A percentile compares a stretch with the other conserved stretches of the same genome.
Conservation (phyloP, 2,329 filamentous ascomycete species). For the Chalaropsis thielavioides region DNA sequence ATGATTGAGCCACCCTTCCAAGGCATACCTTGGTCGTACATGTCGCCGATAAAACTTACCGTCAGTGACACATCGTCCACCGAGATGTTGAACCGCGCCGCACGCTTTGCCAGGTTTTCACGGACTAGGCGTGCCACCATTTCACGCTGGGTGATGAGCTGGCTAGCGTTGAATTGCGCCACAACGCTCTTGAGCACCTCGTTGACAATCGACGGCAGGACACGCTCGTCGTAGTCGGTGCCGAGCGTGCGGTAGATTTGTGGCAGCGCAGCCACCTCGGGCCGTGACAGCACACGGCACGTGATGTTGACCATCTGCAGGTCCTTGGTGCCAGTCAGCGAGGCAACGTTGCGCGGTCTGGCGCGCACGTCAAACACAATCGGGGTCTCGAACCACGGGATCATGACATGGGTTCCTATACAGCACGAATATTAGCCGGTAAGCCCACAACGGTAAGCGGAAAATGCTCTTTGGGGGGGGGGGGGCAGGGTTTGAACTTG, state of each 20-base stretch:
- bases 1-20: not conserved
- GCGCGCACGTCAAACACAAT: slow-evolving; percentile 96
- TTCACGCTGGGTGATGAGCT: slow-evolving; percentile 97
- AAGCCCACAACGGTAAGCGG: not conserved
- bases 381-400: slow-evolving; percentile 96
- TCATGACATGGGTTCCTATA: slow-evolving; percentile 77
- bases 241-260: slow-evolving; percentile 96
- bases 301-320: slow-evolving; percentile 99
- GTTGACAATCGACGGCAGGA: slow-evolving; percentile 94
- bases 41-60: slow-evolving; percentile 36
- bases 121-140: slow-evolving; percentile 83
- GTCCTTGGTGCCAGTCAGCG: slow-evolving; percentile 95
- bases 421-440: slow-evolving; percentile 18
- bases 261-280: slow-evolving; percentile 73
- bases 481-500: slow-evolving; percentile 27
- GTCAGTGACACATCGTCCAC: slow-evolving; percentile 95
- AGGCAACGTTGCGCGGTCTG: slow-evolving; percentile 91
- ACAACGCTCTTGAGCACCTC: slow-evolving; percentile 98
- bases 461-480: not conserved
- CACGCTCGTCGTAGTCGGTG: slow-evolving; percentile 90
- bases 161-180: slow-evolving; percentile 95
- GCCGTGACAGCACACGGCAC: slow-evolving; percentile 92
- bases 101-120: slow-evolving; percentile 81
- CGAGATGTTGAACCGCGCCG: slow-evolving; percentile 92
- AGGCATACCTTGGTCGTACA: too few species aligned